phyloP scores from a whole-genome alignment of 2,329 filamentous ascomycete genomes.

The Geosmithia putterillii region DNA sequence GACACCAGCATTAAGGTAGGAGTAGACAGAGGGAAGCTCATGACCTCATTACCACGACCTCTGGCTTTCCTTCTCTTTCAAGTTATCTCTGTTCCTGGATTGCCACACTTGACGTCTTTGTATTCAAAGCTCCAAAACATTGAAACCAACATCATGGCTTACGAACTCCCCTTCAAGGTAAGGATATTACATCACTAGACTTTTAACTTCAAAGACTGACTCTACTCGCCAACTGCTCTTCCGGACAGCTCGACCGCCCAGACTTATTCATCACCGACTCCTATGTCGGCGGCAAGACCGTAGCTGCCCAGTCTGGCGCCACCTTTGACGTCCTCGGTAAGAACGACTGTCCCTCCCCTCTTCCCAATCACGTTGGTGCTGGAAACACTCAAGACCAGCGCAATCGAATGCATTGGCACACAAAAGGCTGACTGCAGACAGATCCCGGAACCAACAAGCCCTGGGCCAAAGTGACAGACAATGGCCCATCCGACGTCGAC shows the following conservation, averaged over 20 bases:
- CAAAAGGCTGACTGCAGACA: neutral
- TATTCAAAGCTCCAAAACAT: neutral
- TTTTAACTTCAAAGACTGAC: too few relatives aligned
- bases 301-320: neutral
- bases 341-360: neutral
- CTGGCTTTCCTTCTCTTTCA: neutral
- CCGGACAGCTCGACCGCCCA: slow-evolving; percentile 5
- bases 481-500: slow-evolving; percentile 25
- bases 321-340: slow-evolving; percentile 2
- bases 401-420: too few relatives aligned
- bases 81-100: neutral
- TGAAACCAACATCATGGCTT: neutral
- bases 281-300: neutral
- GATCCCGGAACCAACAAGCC: slow-evolving; percentile 37
- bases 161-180: neutral
- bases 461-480: slow-evolving; percentile 39
- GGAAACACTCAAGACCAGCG: neutral
- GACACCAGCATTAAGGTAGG: too few relatives aligned
- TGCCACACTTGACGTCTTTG: neutral
- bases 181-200: neutral
- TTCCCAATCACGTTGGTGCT: too few relatives aligned
- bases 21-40: neutral
- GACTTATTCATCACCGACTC: slow-evolving; percentile 2
- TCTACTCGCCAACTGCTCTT: too few relatives aligned
- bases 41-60: neutral